These are phyloP conservation scores for Dalbergia cultrata DNA, from an alignment of 306 rosid genomes.

Conservation along the genomic window DNA sequence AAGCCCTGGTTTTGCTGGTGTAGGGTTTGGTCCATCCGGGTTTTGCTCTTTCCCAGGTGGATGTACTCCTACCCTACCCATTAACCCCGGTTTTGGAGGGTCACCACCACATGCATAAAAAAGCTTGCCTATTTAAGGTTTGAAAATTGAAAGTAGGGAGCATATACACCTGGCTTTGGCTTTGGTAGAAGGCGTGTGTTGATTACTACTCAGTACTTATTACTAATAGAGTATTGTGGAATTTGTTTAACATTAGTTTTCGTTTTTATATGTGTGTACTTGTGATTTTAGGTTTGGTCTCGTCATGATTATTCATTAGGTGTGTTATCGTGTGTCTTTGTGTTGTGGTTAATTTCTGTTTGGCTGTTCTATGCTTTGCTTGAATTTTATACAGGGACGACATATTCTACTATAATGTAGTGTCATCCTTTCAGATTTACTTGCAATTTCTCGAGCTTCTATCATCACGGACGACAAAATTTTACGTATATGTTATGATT, in stretches of 20 bases:
- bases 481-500: not conserved
- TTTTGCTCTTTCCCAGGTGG: constrained; percentile 57
- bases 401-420: not conserved
- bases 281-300: not conserved
- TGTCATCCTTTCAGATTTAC: not conserved
- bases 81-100: constrained; percentile 19
- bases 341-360: not conserved
- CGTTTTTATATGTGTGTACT: not conserved
- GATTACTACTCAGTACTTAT: not conserved
- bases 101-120: constrained; percentile 43
- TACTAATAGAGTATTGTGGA: not conserved
- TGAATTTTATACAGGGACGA: not conserved
- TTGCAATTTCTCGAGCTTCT: not conserved
- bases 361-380: not conserved
- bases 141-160: not conserved
- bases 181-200: not conserved
- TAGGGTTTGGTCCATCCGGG: constrained; percentile 39
- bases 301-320: not conserved
- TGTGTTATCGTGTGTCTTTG: not conserved
- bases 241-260: constrained; percentile 28
- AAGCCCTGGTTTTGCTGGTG: constrained; percentile 48
- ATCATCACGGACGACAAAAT: not conserved
- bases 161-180: not conserved
- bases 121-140: not conserved
- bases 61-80: constrained; percentile 41